phyloP scores from a whole-genome alignment of 2,329 filamentous ascomycete species.

The Cladosporium sp. region DNA sequence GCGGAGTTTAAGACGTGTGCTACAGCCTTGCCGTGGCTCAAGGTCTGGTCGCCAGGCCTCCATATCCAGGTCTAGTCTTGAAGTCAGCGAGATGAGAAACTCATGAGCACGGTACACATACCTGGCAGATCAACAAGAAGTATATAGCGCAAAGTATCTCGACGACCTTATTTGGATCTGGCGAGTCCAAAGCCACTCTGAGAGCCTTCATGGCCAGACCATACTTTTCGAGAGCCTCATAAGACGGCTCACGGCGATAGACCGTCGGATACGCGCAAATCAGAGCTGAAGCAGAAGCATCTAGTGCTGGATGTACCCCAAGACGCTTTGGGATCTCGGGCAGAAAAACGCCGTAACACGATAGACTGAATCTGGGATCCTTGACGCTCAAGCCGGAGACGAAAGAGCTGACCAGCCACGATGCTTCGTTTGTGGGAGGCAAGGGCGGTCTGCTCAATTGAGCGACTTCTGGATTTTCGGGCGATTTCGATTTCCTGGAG shows the following conservation, averaged over 20 bases:
- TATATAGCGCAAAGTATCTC: constrained; percentile 15
- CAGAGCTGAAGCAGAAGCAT: constrained; percentile 15
- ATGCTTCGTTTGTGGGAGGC: not conserved
- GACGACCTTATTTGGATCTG: not conserved
- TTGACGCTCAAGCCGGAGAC: constrained; percentile 5
- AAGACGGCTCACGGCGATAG: not conserved
- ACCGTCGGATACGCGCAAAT: constrained; percentile 11
- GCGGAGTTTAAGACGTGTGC: constrained; percentile 7
- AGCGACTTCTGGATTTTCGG: not conserved
- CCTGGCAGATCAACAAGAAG: constrained; percentile 15
- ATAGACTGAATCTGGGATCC: constrained; percentile 12
- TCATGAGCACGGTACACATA: not conserved
- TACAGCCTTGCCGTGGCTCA: constrained; percentile 10
- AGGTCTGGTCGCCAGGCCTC: constrained; percentile 1
- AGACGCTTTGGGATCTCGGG: constrained; percentile 9
- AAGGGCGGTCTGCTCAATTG: not conserved
- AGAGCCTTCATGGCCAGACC: constrained; percentile 7
- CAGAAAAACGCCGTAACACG: constrained; percentile 14
- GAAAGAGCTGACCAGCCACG: not conserved
- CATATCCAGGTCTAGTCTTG: not conserved
- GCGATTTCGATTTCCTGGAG: not conserved
- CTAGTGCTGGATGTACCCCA: constrained; percentile 14
- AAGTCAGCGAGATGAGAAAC: not conserved
- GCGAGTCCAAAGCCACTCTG: constrained; percentile 6
- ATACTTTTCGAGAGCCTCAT: constrained; percentile 10